Percentiles rank a stretch among this genome's conserved stretches.
Evolutionary conservation across 1,139 yeast species (phyloP).

Genomic region (Zhuliangozyma blackwelliae): DNA sequence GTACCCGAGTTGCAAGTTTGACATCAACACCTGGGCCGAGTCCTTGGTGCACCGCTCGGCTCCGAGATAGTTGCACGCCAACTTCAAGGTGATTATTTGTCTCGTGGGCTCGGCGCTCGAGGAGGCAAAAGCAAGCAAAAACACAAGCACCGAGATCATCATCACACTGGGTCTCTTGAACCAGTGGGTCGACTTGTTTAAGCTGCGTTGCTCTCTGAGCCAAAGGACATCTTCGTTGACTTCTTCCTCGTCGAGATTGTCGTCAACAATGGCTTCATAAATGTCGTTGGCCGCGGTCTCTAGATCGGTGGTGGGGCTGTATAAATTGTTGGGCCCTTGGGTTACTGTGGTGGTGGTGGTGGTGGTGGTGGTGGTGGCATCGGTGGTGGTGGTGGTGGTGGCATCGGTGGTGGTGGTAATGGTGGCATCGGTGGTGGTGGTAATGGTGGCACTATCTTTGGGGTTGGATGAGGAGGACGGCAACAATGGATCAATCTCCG

Average conservation of each 20-base stretch:
- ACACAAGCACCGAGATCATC: conserved; percentile 25
- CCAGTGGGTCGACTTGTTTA: conserved; percentile 34
- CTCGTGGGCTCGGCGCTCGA: conserved; percentile 32
- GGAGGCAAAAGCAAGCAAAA: conserved; percentile 25
- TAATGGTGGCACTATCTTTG: too few species aligned
- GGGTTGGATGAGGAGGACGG: too few species aligned
- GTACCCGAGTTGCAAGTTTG: conserved; percentile 32
- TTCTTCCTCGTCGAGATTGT: conserved; percentile 12
- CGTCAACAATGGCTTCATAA: conserved; percentile 28
- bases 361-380: too few species aligned
- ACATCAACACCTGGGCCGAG: conserved; percentile 31
- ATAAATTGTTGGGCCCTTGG: too few species aligned
- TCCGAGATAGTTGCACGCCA: conserved; percentile 32
- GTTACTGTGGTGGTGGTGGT: too few species aligned
- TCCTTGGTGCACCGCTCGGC: conserved; percentile 25
- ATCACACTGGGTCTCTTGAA: conserved; percentile 30
- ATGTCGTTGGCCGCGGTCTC: conserved; percentile 26
- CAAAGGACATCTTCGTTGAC: conserved; percentile 32
- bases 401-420: too few species aligned
- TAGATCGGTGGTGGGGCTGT: conserved; percentile 2
- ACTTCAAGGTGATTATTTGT: conserved; percentile 29
- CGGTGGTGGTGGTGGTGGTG: too few species aligned
- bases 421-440: too few species aligned
- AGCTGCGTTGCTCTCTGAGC: conserved; percentile 35
- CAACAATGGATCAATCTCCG: conserved; percentile 5